Percentiles rank a stretch among this genome's conserved stretches.
These are phyloP conservation scores for Urtica urens DNA, from an alignment of 306 rosid genomes.

Conservation along the genomic window DNA sequence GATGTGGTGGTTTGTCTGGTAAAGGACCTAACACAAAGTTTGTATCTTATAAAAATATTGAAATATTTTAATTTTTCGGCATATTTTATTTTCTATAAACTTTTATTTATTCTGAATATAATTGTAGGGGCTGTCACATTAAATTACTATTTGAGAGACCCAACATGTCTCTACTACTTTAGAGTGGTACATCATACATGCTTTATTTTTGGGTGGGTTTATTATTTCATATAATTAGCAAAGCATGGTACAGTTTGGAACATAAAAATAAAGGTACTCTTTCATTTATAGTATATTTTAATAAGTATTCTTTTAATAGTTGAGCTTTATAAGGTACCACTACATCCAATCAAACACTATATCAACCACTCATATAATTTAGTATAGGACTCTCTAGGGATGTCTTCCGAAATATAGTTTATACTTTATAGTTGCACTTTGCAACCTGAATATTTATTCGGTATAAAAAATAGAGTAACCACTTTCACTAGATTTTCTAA, in stretches of 20 bases:
- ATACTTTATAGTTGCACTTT: too few species aligned
- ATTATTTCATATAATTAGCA: background rate
- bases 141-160: too few species aligned
- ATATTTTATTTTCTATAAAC: too few species aligned
- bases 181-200: background rate
- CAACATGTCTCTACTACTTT: background rate
- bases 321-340: background rate
- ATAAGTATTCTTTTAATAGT: background rate
- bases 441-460: slow-evolving; percentile 4
- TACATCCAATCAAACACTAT: slow-evolving; percentile 6
- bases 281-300: background rate
- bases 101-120: too few species aligned
- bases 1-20: too few species aligned
- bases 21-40: too few species aligned
- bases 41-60: too few species aligned
- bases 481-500: slow-evolving; percentile 8
- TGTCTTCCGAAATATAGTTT: background rate
- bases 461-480: background rate
- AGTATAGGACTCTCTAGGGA: slow-evolving; percentile 1
- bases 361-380: background rate
- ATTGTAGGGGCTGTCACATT: too few species aligned
- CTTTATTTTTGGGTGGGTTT: background rate
- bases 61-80: too few species aligned
- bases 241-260: background rate
- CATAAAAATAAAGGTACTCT: background rate